Base-by-base conservation (phyloP, 108 stramenopile species). In the Pseudonitzschia pungens region DNA sequence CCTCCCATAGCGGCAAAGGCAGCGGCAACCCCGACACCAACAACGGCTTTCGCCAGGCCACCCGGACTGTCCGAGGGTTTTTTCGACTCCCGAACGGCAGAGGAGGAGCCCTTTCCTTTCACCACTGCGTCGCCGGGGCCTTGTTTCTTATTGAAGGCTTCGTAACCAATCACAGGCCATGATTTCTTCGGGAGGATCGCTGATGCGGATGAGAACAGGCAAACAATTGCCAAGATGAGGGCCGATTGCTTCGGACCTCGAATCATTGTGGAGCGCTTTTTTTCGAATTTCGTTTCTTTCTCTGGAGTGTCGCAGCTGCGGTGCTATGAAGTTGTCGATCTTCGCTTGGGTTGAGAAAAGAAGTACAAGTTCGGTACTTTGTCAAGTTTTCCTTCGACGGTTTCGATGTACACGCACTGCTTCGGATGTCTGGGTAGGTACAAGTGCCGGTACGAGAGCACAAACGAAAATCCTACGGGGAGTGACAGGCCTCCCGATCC, bases 81-180 rank as follows among this genome's bases (percentile, higher is more conserved):
- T 2, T n/a, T 32, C 1, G 45, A 14, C 7, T 48, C 45, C 14
- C 45, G 45, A n/a, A 16, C 24, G 1, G 36, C 57, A 20, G 31
- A 27, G 14, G n/a, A 16, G 24, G 36, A 9, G 15, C 4, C 12
- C 40, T 57, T 56, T 57, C 50, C 12, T n/a, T 12, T 14, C 48
- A 33, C 29, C 9, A 62, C 22, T 3, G 33, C 60, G 24, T 59
- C 60, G n/a, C 8, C 22, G 20, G 36, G 14, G 20, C 15, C 52
- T 12, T 48, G 20, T 22, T 64, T 73, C 16, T 45, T 56, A n/a
- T 73, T 64, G 51, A 73, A 64, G 31, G 59, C 50, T 62, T 76
- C 75, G 31, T 76, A 76, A 7, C 75, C 75, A 41, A 68, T 55
- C 4, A 69, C 75, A 33, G 68, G 55, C 75, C 75, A 76, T 18